Evolutionary conservation across 164 flowering plant species (phyloP).

Genomic region (Annona squamosa): DNA sequence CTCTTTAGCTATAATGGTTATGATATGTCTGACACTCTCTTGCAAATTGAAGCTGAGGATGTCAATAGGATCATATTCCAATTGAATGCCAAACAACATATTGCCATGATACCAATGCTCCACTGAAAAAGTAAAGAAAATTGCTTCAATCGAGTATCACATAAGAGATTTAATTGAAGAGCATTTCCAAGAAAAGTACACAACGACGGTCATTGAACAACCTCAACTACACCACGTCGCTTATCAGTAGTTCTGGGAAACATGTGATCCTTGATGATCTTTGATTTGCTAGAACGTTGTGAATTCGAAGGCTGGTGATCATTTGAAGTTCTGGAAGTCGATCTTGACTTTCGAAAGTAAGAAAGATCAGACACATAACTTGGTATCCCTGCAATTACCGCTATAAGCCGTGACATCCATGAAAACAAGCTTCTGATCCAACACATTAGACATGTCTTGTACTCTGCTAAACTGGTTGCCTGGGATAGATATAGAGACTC

Average conservation of each 20-base stretch:
- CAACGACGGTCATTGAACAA: constrained; percentile 8
- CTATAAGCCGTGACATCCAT: constrained; percentile 64
- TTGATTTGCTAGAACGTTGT: constrained; percentile 31
- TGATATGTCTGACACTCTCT: too few relatives aligned
- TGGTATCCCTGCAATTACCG: constrained; percentile 51
- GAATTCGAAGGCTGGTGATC: constrained; percentile 19
- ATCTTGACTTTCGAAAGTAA: constrained; percentile 21
- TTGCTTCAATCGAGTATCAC: background rate
- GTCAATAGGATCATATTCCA: too few relatives aligned
- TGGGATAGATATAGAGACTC: constrained; percentile 54
- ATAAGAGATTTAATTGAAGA: background rate
- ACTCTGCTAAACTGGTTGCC: constrained; percentile 35
- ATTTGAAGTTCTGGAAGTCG: constrained; percentile 19
- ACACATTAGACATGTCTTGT: constrained; percentile 32
- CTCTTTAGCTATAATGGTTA: too few relatives aligned
- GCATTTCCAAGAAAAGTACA: background rate
- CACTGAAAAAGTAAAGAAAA: background rate
- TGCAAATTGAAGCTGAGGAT: too few relatives aligned
- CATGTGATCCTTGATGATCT: constrained; percentile 51
- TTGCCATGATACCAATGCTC: background rate
- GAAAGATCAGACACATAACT: constrained; percentile 27
- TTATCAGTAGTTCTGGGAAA: constrained; percentile 74
- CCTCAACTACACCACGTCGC: constrained; percentile 98
- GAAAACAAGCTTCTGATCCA: constrained; percentile 48
- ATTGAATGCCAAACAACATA: background rate